Base-by-base conservation (phyloP, 345 rosid genomes). In the Sonneratia caseolaris region DNA sequence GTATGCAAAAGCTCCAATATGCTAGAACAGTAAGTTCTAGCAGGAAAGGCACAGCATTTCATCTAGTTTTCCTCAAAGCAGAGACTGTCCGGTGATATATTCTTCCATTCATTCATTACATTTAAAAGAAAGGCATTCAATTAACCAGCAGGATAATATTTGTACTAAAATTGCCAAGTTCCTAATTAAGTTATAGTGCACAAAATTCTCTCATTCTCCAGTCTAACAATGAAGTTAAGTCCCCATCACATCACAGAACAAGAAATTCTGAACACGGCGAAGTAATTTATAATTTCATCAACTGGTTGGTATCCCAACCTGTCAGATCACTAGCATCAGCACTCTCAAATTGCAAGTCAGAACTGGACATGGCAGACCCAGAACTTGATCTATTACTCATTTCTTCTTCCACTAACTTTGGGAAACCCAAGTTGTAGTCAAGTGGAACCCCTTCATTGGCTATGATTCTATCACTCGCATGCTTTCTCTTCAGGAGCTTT, bases 311-410 rank as follows among this genome's bases (percentile, higher is more conserved):
- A 37, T 69, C 47, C 81, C 77, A 86, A 90, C 97, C 97, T 91
- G 97, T 88, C 83, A 95, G 83, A 76, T 92, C 97, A 84, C 94
- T 90, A 47, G 86, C 92, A 81, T 92, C 97, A 15, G 86, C 91
- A 75, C 85, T 80, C 42, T 94, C 92, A 79, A 86, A 89, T 75
- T 91, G 99, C 36, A 84, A 96, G 83, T 96, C 98, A 7, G 98
- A 88, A 77, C 89, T 91, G 15, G 99, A 96, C 87, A 91, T 80
- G 62, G 96, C 99, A 24, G 99, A 96, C 21, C 99, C 98, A 37
- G 98, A 96, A 80, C 99, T 92, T 38, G 97, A 96, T 73, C 96
- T 86, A 70, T 96, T 92, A 78, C 95, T 95, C 37, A 79, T 74
- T 78, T 92, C 95, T 78, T 92, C 99, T 78, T 89, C 96, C 43